Evolutionary conservation across 129 eudicot genomes (phyloP).

Genomic region (Helianthus tuberosus): DNA sequence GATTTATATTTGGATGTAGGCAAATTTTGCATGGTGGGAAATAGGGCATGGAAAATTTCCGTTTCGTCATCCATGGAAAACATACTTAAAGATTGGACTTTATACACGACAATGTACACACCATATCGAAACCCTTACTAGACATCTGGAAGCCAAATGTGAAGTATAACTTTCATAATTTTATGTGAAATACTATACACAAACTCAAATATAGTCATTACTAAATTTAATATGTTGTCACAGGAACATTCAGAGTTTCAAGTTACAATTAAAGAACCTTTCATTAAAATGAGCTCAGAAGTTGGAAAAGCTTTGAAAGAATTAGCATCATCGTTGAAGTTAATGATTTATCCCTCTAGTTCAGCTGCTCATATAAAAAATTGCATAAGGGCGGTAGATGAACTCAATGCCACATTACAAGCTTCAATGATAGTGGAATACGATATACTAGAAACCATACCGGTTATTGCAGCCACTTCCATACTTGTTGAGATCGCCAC

Average conservation of each 20-base stretch:
- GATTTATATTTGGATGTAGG: slow-evolving; percentile 40
- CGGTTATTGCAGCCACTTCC: slow-evolving; percentile 42
- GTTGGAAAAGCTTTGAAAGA: slow-evolving; percentile 57
- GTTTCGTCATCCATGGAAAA: slow-evolving; percentile 74
- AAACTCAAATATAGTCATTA: background rate
- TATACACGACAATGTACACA: slow-evolving; percentile 64
- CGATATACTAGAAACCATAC: slow-evolving; percentile 40
- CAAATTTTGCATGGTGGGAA: slow-evolving; percentile 91
- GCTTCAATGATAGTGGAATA: slow-evolving; percentile 1
- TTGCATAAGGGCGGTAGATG: slow-evolving; percentile 46
- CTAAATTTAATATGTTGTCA: background rate
- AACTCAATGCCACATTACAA: slow-evolving; percentile 42
- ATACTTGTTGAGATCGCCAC: slow-evolving; percentile 48
- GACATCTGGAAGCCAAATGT: slow-evolving; percentile 33
- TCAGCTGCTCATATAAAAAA: slow-evolving; percentile 36
- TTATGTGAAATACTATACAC: background rate
- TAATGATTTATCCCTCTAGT: slow-evolving; percentile 42
- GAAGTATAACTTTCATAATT: slow-evolving; percentile 32
- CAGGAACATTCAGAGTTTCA: slow-evolving; percentile 48
- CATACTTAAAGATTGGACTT: slow-evolving; percentile 61
- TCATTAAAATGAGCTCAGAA: slow-evolving; percentile 55
- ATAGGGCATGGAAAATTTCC: slow-evolving; percentile 62
- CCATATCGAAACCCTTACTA: slow-evolving; percentile 66
- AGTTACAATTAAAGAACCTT: slow-evolving; percentile 43
- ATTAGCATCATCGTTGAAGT: slow-evolving; percentile 42